Evolutionary conservation across 805 yeast genomes (phyloP), one percentile per base, ranked within the genome.

Genomic region (Candida schatavii): DNA sequence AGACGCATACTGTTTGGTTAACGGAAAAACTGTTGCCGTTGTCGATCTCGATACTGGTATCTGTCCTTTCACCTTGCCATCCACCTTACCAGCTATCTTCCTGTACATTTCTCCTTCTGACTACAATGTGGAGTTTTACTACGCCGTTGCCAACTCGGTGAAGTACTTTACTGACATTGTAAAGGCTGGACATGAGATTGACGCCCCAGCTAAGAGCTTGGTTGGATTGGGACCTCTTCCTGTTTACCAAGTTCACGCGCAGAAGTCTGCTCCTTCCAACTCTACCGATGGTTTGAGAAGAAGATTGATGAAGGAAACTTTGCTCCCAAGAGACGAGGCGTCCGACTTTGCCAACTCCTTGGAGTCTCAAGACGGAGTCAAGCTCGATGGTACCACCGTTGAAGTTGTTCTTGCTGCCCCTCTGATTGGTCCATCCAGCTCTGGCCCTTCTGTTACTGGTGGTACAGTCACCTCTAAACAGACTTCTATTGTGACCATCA

Each of bases 1-100:
- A 32, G 55, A 64, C 43, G 74, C 67, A 34, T 68, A 61, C 27
- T 68, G 74, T 56, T 48, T 56, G 33, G 65, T 65, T 33, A 50
- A 61, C 47, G 72, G 71, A 46, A 54, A 27, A 23, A 42, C 54
- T 30, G 59, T 56, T 32, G 64, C 66, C 19, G 55, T 57, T 31
- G 74, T 68, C 28, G 72, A 66, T 55, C 59, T 59, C 48, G 72
- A 60, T 42, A 60, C 73, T 33, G 74, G 71, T 44, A 43, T 42
- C 5, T 68, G 74, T 57, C 60, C 66, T 35, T 67, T 68, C 63
- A 46, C 61, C 18, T 46, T 68, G 39, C 71, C 70, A 44, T 39
- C 48, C 2, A 5, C 37, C 22, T 58, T 47, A 37, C 66, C 70
- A 31, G 44, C 43, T 29, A 54, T 47, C 15, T 66, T 64, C 49